Evolutionary conservation across 805 yeast species (phyloP), one percentile per base, ranked within the genome.

Genomic region (Zygosaccharomyces bailii): DNA sequence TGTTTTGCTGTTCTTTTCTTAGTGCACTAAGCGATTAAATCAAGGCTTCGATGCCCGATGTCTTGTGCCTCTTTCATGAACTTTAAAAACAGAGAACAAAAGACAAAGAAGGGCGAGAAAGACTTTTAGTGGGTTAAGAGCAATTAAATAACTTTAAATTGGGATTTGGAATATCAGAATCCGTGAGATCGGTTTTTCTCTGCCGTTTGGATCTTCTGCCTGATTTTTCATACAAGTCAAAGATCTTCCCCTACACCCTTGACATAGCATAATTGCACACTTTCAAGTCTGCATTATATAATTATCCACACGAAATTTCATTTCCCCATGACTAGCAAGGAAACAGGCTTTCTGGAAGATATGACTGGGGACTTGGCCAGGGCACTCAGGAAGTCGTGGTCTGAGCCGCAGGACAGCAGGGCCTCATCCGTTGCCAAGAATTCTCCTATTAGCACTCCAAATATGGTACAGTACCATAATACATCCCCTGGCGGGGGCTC

Each of bases 331-430:
- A 39, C 30, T 39, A 34, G 16, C 36, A 25, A n/a, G 24, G 34
- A 34, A n/a, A 29, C 20, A n/a, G 35, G 24, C 11, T 19, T 34
- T n/a, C 24, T 21, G 8, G 46, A 39, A 8, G 56, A 56, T 25
- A 50, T 50, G 20, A 34, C 55, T 6, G 57, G 53, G 3, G 67
- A 61, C 11, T 45, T 63, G 39, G 66, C 59, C 1, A 57, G 55
- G 33, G 64, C 66, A 5, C 53, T 63, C 5, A 53, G 63, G 39
- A 63, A 59, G 34, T 61, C 67, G 17, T 63, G 67, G 67, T 57
- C 63, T 2, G 65, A 58, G 38, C 47, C 57, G 18, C 57, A 54
- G 31, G 53, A 46, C 4, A 39, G 44, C 23, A 30, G 31, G 42
- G 11, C 38, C 44, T 18, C 30, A 38, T n/a, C 20, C 34, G 23